These are phyloP conservation scores for Calycina herbarum DNA, from an alignment of 2,329 filamentous ascomycete genomes.

Conservation along the genomic window DNA sequence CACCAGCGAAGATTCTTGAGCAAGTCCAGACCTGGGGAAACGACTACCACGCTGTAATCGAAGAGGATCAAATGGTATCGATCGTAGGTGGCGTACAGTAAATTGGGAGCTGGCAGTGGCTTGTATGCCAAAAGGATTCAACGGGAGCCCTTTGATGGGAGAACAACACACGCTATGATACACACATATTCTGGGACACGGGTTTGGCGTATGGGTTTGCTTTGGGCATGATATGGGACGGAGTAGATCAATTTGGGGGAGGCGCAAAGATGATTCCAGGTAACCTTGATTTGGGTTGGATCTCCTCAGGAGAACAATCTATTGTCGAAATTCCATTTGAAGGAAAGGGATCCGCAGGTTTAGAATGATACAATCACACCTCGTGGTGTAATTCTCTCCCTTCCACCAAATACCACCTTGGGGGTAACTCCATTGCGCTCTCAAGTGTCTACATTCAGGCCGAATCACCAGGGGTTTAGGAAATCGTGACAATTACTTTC, in stretches of 20 bases:
- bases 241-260: not conserved
- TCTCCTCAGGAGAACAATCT: not conserved
- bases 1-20: conserved; percentile 67
- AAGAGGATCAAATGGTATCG: conserved; percentile 70
- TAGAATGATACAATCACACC: not conserved
- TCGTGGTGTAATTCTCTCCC: not conserved
- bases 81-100: conserved; percentile 11
- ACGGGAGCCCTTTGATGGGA: not conserved
- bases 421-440: no score
- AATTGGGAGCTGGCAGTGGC: not conserved
- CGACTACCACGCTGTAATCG: conserved; percentile 64
- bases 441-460: no score
- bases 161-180: not conserved
- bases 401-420: not conserved
- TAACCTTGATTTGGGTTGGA: not conserved
- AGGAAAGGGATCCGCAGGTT: not conserved
- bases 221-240: not conserved
- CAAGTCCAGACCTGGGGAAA: conserved; percentile 63
- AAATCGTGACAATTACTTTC: no score
- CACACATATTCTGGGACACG: not conserved
- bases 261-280: not conserved
- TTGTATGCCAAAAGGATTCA: not conserved
- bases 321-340: not conserved
- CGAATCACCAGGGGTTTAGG: no score
- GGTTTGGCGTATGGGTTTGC: not conserved